A percentile compares a stretch with the other conserved stretches of the same genome.
Conservation (phyloP, 1,284 basidiomycete genomes). For the Ustilago loliicola region DNA sequence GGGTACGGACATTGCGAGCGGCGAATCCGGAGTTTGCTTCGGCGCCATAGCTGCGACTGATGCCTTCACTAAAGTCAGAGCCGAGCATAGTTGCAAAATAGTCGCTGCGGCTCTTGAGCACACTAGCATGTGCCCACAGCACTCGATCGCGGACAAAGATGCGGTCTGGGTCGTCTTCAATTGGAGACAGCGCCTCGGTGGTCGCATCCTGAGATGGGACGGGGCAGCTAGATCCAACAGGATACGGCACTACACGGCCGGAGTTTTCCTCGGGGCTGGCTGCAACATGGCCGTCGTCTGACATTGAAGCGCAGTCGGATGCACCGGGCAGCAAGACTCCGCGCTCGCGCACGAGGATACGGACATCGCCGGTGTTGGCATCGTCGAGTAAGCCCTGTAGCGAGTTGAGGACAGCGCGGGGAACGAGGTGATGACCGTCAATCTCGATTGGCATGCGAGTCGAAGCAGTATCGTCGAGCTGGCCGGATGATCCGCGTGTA, state of each 20-base stretch:
- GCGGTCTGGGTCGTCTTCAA: slow-evolving; percentile 27
- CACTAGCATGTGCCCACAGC: slow-evolving; percentile 81
- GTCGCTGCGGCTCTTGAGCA: slow-evolving; percentile 75
- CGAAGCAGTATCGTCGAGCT: slow-evolving; percentile 14
- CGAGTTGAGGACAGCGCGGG: slow-evolving; percentile 49
- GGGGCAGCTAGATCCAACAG: slow-evolving; percentile 32
- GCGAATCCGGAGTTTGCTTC: slow-evolving; percentile 10
- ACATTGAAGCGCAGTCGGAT: slow-evolving; percentile 3
- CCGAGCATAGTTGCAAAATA: slow-evolving; percentile 84
- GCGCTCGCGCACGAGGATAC: slow-evolving; percentile 64
- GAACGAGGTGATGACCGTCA: slow-evolving; percentile 53
- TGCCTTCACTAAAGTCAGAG: slow-evolving; percentile 74
- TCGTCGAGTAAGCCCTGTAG: slow-evolving; percentile 62
- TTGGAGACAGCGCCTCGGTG: slow-evolving; percentile 17
- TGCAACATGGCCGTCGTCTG: slow-evolving; percentile 19
- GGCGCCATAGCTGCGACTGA: slow-evolving; percentile 25
- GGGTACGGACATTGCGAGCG: slow-evolving; percentile 71
- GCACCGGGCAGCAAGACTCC: slow-evolving; percentile 41
- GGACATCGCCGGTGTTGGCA: slow-evolving; percentile 64
- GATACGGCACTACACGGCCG: slow-evolving; percentile 32
- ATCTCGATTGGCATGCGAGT: slow-evolving; percentile 53
- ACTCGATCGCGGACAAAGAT: slow-evolving; percentile 70
- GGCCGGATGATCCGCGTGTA: slow-evolving; percentile 1
- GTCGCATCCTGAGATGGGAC: slow-evolving; percentile 13
- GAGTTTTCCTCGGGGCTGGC: neutral